Evolutionary conservation across 2,329 filamentous ascomycete genomes (phyloP).

Genomic region (Paracoccidioides lutzii): DNA sequence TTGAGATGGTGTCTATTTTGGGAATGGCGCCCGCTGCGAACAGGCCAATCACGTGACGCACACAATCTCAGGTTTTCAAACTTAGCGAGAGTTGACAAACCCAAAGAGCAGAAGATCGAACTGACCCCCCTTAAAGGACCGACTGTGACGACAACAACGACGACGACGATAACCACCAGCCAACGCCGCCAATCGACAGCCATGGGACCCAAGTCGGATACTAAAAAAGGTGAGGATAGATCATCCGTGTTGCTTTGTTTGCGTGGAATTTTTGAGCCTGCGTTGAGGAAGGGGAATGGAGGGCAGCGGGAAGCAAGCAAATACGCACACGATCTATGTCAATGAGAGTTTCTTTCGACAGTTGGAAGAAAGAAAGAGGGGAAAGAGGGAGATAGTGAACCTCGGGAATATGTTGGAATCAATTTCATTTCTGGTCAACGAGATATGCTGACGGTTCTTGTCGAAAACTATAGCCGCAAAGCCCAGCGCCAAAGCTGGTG

Average conservation of each 20-base stretch:
- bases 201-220: slow-evolving; percentile 35
- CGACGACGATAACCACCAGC: slow-evolving; percentile 28
- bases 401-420: neutral
- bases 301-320: neutral
- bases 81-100: slow-evolving; percentile 9
- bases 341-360: slow-evolving; percentile 2
- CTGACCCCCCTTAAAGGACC: neutral
- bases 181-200: slow-evolving; percentile 32
- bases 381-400: neutral
- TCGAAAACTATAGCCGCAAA: slow-evolving; percentile 38
- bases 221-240: slow-evolving; percentile 33
- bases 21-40: slow-evolving; percentile 2
- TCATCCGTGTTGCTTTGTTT: neutral
- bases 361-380: neutral
- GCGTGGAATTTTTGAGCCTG: neutral
- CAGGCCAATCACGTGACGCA: slow-evolving; percentile 10
- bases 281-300: neutral
- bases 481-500: slow-evolving; percentile 62
- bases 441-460: slow-evolving; percentile 18
- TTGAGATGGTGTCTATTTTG: neutral
- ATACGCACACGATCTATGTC: neutral
- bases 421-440: slow-evolving; percentile 1
- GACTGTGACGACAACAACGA: too few species aligned
- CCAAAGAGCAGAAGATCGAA: neutral
- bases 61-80: slow-evolving; percentile 13